Evolutionary conservation across 2,329 filamentous ascomycete species (phyloP).

Genomic region (Colletotrichum simmondsii): DNA sequence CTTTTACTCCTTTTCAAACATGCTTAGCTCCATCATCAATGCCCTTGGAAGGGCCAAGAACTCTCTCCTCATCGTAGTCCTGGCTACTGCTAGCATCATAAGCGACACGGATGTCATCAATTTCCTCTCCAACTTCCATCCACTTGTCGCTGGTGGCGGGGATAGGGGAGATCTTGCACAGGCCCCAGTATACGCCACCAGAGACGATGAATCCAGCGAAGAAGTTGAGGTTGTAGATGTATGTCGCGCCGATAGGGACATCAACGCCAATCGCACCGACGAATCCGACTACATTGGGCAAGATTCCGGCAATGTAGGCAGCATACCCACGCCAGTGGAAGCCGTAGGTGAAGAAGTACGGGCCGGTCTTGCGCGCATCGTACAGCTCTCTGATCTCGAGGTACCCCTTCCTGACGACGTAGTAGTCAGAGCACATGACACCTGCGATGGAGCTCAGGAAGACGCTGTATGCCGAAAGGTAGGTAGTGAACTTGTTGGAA

Average conservation of each 20-base stretch:
- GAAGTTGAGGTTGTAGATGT: constrained; percentile 93
- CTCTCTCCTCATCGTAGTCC: constrained; percentile 50
- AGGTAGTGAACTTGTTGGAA: constrained; percentile 88
- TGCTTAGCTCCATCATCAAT: constrained; percentile 8
- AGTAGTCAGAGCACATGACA: constrained; percentile 92
- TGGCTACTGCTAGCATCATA: constrained; percentile 54
- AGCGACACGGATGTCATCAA: constrained; percentile 63
- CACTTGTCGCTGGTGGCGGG: constrained; percentile 80
- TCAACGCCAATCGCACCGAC: constrained; percentile 78
- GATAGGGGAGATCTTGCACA: constrained; percentile 78
- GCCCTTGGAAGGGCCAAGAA: constrained; percentile 6
- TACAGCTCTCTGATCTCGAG: constrained; percentile 84
- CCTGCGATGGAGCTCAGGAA: constrained; percentile 94
- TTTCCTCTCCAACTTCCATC: constrained; percentile 79
- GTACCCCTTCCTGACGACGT: constrained; percentile 84
- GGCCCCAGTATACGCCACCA: constrained; percentile 71
- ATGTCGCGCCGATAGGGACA: constrained; percentile 82
- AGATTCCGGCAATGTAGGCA: constrained; percentile 84
- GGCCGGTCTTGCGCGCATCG: constrained; percentile 71
- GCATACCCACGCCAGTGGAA: constrained; percentile 86
- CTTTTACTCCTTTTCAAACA: background rate
- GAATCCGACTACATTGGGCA: constrained; percentile 93
- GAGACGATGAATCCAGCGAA: constrained; percentile 85
- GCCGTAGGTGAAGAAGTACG: constrained; percentile 80
- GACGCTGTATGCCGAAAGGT: constrained; percentile 90